Base-by-base conservation (phyloP, 495 filamentous ascomycete species). In the Apodospora peruviana region DNA sequence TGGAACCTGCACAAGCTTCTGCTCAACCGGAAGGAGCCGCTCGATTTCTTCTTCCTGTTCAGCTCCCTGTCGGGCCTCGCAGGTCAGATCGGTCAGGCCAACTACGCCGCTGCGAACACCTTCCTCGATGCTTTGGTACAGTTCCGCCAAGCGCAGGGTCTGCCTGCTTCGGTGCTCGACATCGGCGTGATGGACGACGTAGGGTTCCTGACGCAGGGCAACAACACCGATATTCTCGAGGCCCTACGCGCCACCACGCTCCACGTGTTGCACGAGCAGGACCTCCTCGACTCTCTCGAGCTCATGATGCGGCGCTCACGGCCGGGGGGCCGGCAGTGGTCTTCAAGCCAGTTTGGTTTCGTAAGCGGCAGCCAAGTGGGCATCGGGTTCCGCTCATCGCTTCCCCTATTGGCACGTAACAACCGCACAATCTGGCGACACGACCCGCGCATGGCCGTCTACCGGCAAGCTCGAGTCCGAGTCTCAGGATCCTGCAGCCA, bases 1-100 rank as follows among this genome's bases (percentile, higher is more conserved):
- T 40, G 71, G 11, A 58, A 53, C 17, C 58, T 77, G 0, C 64
- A 78, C 27, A 32, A 14, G 27, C 7, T 14, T 14, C 27, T 32
- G 27, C 27, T 32, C 27, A 7, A 7, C 27, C 27, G 14, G 27
- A 7, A 7, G 7, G 27, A 32, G 27, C 27, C 27, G 27, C 27
- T 32, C 27, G 80, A 82, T 47, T 84, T 84, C 65, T 83, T 84
- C 55, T 57, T 82, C 38, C 65, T 71, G 32, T 61, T 81, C 18
- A 34, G 21, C 19, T 47, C 44, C 12, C 67, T 24, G 75, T 5
- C 5, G 5, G 37, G 59, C 23, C 58, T 75, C 2, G 55, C 80
- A 21, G 81, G 81, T 2, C 72, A 62, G 20, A 52, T 62, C 23
- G 71, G 73, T 0, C 81, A 84, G 60, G 67, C 75, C n/a, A 73